These are phyloP conservation scores for Fraxinus albicans DNA, from an alignment of 305 asterid genomes.

Conservation along the genomic window DNA sequence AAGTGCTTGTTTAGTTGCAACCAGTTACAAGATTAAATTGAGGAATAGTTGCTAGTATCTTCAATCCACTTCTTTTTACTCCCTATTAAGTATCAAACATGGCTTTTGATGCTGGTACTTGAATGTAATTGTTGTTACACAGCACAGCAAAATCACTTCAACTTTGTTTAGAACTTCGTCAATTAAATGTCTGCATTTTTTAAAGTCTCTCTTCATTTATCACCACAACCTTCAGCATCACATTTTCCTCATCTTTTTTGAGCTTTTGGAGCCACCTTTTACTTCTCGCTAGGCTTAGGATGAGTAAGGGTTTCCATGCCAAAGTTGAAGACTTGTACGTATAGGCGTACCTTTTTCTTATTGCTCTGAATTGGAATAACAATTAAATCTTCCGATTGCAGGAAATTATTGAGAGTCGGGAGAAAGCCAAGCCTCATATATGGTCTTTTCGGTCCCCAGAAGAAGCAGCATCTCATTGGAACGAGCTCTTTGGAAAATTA, in stretches of 20 bases:
- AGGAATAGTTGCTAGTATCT: neutral
- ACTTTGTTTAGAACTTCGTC: neutral
- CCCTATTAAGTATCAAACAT: neutral
- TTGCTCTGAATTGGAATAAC: slow-evolving; percentile 8
- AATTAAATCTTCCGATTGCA: slow-evolving; percentile 35
- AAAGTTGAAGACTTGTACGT: neutral
- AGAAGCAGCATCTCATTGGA: slow-evolving; percentile 66
- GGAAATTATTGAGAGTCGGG: slow-evolving; percentile 65
- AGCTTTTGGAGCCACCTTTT: neutral
- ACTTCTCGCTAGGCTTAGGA: neutral
- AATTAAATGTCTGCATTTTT: neutral
- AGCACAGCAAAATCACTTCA: neutral
- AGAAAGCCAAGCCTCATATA: slow-evolving; percentile 54
- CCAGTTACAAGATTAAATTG: neutral
- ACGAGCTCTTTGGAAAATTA: slow-evolving; percentile 52
- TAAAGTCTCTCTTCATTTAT: neutral
- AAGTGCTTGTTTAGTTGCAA: neutral
- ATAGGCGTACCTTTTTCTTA: neutral
- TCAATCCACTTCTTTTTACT: neutral
- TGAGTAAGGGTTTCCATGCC: neutral
- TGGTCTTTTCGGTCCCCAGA: slow-evolving; percentile 67
- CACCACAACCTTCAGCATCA: neutral
- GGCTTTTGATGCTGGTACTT: neutral
- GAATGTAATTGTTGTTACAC: neutral
- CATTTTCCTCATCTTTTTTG: neutral